A percentile compares a stretch with the other conserved stretches of the same genome.
phyloP scores from a whole-genome alignment of 768 basidiomycete species.

The Collybia sordida region DNA sequence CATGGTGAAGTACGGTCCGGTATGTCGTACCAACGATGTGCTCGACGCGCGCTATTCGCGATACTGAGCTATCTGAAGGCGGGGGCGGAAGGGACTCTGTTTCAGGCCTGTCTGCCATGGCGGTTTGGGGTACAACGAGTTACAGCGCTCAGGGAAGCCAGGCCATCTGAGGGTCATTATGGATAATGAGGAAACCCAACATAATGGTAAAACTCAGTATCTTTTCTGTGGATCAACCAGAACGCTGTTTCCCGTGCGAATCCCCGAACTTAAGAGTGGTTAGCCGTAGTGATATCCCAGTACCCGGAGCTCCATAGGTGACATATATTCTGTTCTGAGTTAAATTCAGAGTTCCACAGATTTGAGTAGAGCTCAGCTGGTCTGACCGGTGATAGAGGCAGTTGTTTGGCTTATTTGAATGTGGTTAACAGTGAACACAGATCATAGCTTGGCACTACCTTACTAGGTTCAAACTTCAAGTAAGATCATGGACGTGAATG shows the following conservation, averaged over 20 bases:
- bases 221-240: constrained; percentile 11
- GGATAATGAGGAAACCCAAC: constrained; percentile 27
- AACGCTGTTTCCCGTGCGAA: constrained; percentile 33
- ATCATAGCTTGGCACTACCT: no score
- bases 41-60: background rate
- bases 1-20: constrained; percentile 21
- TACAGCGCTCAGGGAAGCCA: constrained; percentile 10
- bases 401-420: no score
- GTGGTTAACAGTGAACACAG: no score
- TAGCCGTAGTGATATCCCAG: no score
- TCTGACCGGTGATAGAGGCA: no score
- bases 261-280: background rate
- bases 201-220: constrained; percentile 26
- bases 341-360: no score
- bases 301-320: no score
- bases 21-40: background rate
- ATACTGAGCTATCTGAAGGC: background rate
- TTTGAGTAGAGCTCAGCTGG: no score
- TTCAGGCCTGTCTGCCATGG: no score
- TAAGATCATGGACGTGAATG: constrained; percentile 43
- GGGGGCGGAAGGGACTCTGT: no score
- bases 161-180: constrained; percentile 22
- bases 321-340: no score
- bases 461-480: background rate
- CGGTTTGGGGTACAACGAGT: constrained; percentile 3